Evolutionary conservation across 2,329 filamentous ascomycete species (phyloP).

Genomic region (Rhinocladiella mackenziei): DNA sequence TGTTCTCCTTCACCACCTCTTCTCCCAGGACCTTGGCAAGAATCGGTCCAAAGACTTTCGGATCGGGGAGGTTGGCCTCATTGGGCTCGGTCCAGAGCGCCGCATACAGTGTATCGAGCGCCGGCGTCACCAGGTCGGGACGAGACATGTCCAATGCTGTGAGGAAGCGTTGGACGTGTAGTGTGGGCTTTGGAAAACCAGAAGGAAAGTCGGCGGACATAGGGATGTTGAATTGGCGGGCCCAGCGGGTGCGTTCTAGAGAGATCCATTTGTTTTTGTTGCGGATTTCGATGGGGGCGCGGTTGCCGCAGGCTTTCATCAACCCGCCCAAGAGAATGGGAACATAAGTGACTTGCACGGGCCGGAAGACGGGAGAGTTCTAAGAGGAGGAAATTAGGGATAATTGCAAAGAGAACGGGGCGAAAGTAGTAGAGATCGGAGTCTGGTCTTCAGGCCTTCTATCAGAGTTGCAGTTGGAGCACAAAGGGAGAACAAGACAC

Average conservation of each 20-base stretch:
- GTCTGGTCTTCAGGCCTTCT: too few species aligned
- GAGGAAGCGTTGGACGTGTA: constrained; percentile 51
- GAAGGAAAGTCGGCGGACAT: constrained; percentile 44
- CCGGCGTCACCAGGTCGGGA: constrained; percentile 41
- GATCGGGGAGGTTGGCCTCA: constrained; percentile 15
- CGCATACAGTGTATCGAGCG: constrained; percentile 47
- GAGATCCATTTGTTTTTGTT: constrained; percentile 59
- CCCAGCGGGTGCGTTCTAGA: constrained; percentile 52
- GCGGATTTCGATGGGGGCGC: constrained; percentile 53
- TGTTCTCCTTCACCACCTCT: constrained; percentile 36
- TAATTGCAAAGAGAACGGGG: background rate
- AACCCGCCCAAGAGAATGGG: constrained; percentile 59
- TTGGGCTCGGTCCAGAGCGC: constrained; percentile 51
- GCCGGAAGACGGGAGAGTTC: constrained; percentile 54
- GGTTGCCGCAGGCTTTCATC: constrained; percentile 55
- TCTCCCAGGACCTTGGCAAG: constrained; percentile 45
- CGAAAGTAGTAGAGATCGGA: background rate
- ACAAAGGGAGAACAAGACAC: too few species aligned
- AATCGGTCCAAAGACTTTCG: constrained; percentile 43
- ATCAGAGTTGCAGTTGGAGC: too few species aligned
- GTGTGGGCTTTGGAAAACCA: constrained; percentile 52
- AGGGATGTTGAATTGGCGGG: constrained; percentile 52
- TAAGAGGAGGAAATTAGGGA: constrained; percentile 2
- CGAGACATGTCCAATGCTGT: constrained; percentile 44
- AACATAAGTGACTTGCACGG: constrained; percentile 53